Conservation (phyloP, 2,329 filamentous ascomycete genomes). For the Diatrype stigma region DNA sequence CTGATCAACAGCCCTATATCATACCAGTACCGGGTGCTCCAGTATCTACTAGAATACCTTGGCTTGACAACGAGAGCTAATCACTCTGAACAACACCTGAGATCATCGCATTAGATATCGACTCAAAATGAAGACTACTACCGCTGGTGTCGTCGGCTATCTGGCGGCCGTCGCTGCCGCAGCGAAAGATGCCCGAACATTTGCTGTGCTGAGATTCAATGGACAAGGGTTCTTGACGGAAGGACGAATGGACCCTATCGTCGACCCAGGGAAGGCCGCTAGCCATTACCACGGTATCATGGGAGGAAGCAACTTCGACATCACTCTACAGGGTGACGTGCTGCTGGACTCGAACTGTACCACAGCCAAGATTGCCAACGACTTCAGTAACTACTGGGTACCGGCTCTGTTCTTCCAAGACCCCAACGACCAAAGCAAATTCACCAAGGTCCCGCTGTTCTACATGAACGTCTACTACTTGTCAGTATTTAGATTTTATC, state of each 20-base stretch:
- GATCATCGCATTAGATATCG: not conserved
- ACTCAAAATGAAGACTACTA: conserved; percentile 20
- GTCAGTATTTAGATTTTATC: conserved; percentile 30
- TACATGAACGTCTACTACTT: conserved; percentile 79
- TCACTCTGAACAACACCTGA: conserved; percentile 2
- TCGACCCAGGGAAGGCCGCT: conserved; percentile 55
- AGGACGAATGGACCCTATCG: conserved; percentile 64
- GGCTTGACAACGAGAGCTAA: conserved; percentile 15
- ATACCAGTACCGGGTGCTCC: conserved; percentile 12
- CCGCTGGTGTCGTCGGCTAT: conserved; percentile 15
- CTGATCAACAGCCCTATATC: not conserved
- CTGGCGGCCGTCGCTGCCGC: conserved; percentile 36
- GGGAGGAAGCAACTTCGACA: conserved; percentile 65
- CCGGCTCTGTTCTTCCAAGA: conserved; percentile 66
- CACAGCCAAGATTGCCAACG: conserved; percentile 63
- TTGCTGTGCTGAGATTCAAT: conserved; percentile 69
- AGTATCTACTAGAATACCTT: conserved; percentile 13
- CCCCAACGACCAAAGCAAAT: conserved; percentile 51
- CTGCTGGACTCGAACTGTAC: conserved; percentile 63
- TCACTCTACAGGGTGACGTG: conserved; percentile 56
- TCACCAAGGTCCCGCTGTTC: conserved; percentile 63
- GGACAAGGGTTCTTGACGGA: conserved; percentile 58
- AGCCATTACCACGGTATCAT: conserved; percentile 67
- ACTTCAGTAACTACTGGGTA: conserved; percentile 75
- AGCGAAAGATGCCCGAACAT: conserved; percentile 45